phyloP scores from a whole-genome alignment of 2,329 filamentous ascomycete species.

The Fusarium sp. region DNA sequence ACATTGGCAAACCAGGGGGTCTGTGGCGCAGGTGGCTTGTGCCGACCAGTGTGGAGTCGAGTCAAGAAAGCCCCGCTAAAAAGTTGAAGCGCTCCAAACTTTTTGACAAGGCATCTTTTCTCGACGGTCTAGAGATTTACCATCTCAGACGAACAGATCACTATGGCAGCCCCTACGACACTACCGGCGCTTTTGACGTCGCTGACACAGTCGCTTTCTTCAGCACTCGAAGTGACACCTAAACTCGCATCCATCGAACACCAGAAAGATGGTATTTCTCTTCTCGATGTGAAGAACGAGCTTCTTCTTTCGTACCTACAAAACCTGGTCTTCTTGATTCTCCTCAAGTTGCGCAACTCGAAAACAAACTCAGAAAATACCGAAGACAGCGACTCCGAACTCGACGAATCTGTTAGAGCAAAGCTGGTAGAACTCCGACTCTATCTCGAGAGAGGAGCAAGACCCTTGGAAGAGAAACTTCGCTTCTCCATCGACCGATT shows the following conservation, averaged over 20 bases:
- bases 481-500: slow-evolving; percentile 98
- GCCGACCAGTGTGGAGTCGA: slow-evolving; percentile 9
- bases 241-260: slow-evolving; percentile 72
- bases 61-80: slow-evolving; percentile 46
- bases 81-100: slow-evolving; percentile 47
- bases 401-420: slow-evolving; percentile 75
- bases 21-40: slow-evolving; percentile 30
- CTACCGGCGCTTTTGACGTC: slow-evolving; percentile 64
- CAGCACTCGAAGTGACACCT: slow-evolving; percentile 75
- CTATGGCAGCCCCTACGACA: slow-evolving; percentile 62
- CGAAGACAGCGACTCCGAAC: slow-evolving; percentile 57
- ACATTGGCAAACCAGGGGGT: slow-evolving; percentile 24
- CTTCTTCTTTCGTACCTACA: slow-evolving; percentile 96
- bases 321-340: slow-evolving; percentile 88
- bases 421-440: slow-evolving; percentile 93
- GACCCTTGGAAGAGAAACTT: slow-evolving; percentile 87
- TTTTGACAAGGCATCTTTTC: slow-evolving; percentile 38
- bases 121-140: slow-evolving; percentile 24
- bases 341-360: slow-evolving; percentile 79
- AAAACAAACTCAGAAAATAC: slow-evolving; percentile 44
- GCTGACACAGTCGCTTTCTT: slow-evolving; percentile 68
- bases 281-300: slow-evolving; percentile 96
- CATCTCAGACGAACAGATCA: slow-evolving; percentile 43
- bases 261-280: slow-evolving; percentile 88
- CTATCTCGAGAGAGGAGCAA: slow-evolving; percentile 91